Evolutionary conservation across 257 asterid genomes (phyloP), one percentile per base, ranked within the genome.

Genomic region (Phtheirospermum japonicum): DNA sequence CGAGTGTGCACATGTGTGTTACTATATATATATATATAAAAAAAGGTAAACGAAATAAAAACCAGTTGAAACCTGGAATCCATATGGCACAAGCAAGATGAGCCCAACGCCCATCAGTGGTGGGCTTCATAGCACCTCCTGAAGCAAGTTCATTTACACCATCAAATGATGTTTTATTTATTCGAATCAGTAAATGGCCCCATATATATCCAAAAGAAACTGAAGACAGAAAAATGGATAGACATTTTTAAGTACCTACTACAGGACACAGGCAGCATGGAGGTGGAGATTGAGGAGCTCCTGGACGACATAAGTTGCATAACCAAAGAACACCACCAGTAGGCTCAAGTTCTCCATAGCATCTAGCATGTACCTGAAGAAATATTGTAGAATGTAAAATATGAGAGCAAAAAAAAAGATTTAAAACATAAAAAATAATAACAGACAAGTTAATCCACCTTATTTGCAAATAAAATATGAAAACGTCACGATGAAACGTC

Each of bases 71-170:
- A 93, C 97, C 99, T 80, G 99, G 99, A 77, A 93, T 89, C 99
- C 99, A 93, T 70, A 93, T 89, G 72, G 97, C 99, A 71, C 99
- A 93, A 70, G 99, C 92, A 79, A 93, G 94, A 84, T 93, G 99
- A 74, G 99, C 97, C 99, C 97, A 93, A 28, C 97, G 92, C 36
- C 95, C 99, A 79, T 93, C 95, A 16, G 94, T 87, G 48, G 99
- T 93, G 58, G 95, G 95, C 87, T 93, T 93, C 99, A 93, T 89
- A 64, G 97, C 99, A 68, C 99, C 97, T 32, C 99, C 99, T 93
- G 74, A 68, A 75, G 32, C 46, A 71, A 57, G 61, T 75, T 63
- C 73, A 66, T 48, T 37, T 43, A 61, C 59, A 63, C 17, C 54
- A 66, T 59, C 67, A 61, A 10, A 59, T 30, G 61, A 17, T n/a